Conservation (phyloP, 441 rosid species). For the Erodium trifolium region DNA sequence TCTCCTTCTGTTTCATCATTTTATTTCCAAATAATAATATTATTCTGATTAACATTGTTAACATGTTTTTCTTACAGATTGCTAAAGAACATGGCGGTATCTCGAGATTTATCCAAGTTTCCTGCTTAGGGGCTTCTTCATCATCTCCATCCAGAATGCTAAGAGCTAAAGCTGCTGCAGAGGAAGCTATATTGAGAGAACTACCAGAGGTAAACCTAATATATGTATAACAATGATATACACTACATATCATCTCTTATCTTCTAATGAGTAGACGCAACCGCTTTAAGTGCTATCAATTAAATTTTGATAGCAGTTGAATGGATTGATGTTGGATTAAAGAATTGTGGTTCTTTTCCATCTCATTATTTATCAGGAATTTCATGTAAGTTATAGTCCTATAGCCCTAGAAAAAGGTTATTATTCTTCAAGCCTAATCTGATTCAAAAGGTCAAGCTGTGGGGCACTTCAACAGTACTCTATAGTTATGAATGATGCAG, state of each 20-base stretch:
- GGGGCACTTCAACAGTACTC: not conserved
- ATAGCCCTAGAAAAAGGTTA: not conserved
- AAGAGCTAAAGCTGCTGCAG: constrained; percentile 88
- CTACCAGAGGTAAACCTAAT: constrained; percentile 61
- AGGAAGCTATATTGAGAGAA: constrained; percentile 73
- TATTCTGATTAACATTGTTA: not conserved
- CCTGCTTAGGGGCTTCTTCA: constrained; percentile 80
- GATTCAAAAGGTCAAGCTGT: no score
- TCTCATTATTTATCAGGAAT: not conserved
- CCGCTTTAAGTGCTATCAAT: not conserved
- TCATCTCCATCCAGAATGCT: constrained; percentile 76
- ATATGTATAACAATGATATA: not conserved
- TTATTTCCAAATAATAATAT: not conserved
- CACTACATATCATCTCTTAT: not conserved
- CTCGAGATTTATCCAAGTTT: constrained; percentile 90
- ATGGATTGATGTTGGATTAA: not conserved
- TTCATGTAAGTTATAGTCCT: not conserved
- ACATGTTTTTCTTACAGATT: constrained; percentile 41
- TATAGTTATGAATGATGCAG: not conserved
- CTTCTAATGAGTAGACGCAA: constrained; percentile 2
- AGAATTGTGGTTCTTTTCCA: not conserved
- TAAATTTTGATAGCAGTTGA: not conserved
- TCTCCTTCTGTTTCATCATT: not conserved
- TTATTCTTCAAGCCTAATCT: no score
- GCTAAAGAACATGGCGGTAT: constrained; percentile 98